Percentiles rank a stretch among this genome's conserved stretches.
Evolutionary conservation across 371 early-diverging fungal genomes (phyloP).

Genomic region (Mortierella sp.): DNA sequence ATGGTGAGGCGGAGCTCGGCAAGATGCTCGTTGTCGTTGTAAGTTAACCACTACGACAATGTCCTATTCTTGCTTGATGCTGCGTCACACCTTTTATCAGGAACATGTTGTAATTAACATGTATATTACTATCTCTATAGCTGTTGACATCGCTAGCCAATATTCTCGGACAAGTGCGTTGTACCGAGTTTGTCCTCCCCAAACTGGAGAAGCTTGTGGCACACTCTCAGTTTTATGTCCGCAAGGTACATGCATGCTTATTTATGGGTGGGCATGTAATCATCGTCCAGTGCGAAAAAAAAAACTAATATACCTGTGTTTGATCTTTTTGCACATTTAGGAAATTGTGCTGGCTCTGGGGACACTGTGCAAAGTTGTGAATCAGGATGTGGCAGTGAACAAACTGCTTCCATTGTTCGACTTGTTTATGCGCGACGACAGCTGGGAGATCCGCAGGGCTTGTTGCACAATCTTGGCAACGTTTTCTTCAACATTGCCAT

Average conservation of each 20-base stretch:
- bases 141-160: neutral
- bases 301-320: too few relatives aligned
- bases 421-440: slow-evolving; percentile 62
- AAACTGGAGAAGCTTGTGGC: slow-evolving; percentile 63
- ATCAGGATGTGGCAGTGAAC: slow-evolving; percentile 56
- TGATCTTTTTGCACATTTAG: neutral
- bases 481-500: slow-evolving; percentile 62
- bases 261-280: too few relatives aligned
- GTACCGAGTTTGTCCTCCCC: slow-evolving; percentile 62
- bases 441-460: slow-evolving; percentile 71
- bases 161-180: slow-evolving; percentile 59
- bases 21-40: slow-evolving; percentile 70
- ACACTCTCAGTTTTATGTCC: slow-evolving; percentile 66
- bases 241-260: slow-evolving; percentile 44
- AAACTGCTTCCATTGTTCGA: slow-evolving; percentile 65
- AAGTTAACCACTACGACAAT: slow-evolving; percentile 16
- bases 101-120: neutral
- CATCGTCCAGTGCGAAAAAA: neutral
- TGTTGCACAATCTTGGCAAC: slow-evolving; percentile 63
- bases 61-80: neutral
- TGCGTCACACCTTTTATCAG: neutral
- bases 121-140: too few relatives aligned
- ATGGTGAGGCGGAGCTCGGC: slow-evolving; percentile 66
- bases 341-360: slow-evolving; percentile 69
- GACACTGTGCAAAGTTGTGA: slow-evolving; percentile 59